Evolutionary conservation across 495 filamentous ascomycete species (phyloP).

Genomic region (Aspergillus conjunctus): DNA sequence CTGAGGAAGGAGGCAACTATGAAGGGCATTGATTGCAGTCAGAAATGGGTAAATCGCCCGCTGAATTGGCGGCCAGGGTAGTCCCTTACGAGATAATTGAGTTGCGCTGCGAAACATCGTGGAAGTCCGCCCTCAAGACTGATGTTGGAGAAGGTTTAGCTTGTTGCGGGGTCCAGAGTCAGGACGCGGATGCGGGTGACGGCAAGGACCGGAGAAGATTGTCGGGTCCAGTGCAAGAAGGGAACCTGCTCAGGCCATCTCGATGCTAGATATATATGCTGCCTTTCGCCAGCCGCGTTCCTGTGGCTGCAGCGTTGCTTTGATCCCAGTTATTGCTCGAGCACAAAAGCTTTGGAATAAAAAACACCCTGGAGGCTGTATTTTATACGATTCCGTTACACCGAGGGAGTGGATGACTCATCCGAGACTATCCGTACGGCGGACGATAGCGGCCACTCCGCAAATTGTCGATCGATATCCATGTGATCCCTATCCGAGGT

Average conservation of each 20-base stretch:
- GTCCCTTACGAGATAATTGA: constrained; percentile 35
- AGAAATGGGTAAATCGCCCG: neutral
- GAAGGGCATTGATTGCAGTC: constrained; percentile 16
- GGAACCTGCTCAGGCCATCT: neutral
- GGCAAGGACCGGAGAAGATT: neutral
- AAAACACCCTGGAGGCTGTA: neutral
- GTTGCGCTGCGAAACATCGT: constrained; percentile 20
- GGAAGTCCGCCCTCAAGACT: neutral
- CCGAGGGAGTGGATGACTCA: neutral
- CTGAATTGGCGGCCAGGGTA: neutral
- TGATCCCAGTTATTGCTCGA: constrained; percentile 4
- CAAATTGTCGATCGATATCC: neutral
- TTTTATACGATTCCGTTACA: neutral
- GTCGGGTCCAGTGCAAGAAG: neutral
- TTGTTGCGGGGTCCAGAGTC: constrained; percentile 2
- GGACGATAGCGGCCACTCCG: no score
- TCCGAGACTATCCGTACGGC: no score
- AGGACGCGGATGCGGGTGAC: neutral
- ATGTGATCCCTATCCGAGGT: constrained; percentile 13
- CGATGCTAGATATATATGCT: neutral
- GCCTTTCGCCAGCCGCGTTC: constrained; percentile 7
- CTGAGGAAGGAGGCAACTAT: constrained; percentile 35
- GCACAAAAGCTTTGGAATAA: no score
- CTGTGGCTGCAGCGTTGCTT: constrained; percentile 14
- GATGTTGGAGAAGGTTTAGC: constrained; percentile 9